phyloP scores from a whole-genome alignment of 2,329 filamentous ascomycete genomes.

The Grosmannia huntii region DNA sequence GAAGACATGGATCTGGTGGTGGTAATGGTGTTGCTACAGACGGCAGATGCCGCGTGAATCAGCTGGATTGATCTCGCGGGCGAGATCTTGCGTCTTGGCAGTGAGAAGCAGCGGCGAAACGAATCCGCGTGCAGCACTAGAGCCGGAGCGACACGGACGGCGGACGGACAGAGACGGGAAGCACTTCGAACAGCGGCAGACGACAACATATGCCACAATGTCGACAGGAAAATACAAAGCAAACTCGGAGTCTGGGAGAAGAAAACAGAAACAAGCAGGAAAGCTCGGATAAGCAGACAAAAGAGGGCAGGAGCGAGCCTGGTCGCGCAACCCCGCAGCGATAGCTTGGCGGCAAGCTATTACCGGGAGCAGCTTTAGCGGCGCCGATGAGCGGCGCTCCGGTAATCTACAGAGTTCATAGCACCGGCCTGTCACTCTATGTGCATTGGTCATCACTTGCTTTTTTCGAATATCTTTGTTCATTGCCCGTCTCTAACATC shows the following conservation, averaged over 20 bases:
- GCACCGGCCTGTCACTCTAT: no score
- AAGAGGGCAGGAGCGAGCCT: not conserved
- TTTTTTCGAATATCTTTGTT: no score
- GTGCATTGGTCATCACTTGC: no score
- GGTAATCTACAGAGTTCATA: not conserved
- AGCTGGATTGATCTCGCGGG: not conserved
- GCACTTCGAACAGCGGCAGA: not conserved
- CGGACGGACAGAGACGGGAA: not conserved
- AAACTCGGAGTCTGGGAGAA: not conserved
- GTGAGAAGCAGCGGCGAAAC: not conserved
- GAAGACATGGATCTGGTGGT: constrained; percentile 7
- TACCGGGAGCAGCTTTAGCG: not conserved
- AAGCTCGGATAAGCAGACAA: not conserved
- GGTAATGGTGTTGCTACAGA: not conserved
- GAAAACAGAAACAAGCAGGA: not conserved
- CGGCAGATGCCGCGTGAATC: not conserved
- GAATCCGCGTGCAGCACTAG: not conserved
- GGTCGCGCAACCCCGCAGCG: not conserved
- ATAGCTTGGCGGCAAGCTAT: not conserved
- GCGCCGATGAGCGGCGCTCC: not conserved
- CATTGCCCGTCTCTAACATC: no score
- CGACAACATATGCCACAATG: constrained; percentile 5
- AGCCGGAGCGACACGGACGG: not conserved
- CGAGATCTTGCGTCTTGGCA: not conserved
- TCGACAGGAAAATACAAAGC: not conserved